These are phyloP conservation scores for Pterocarpus santalinus DNA, from an alignment of 306 rosid genomes.

Conservation along the genomic window DNA sequence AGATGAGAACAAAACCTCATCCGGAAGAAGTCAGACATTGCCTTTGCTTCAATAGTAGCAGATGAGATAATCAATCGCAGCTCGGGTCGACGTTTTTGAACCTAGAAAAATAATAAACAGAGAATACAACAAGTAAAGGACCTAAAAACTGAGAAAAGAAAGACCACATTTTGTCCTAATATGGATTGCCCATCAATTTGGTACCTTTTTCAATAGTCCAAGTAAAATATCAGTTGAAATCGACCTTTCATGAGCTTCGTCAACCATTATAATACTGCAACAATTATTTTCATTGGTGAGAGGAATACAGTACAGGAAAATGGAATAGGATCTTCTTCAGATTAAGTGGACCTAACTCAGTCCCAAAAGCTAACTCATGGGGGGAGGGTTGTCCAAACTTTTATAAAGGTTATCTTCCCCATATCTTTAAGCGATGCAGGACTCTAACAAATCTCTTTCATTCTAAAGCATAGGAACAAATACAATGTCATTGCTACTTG, in stretches of 20 bases:
- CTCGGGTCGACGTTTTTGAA: conserved; percentile 88
- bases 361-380: too few relatives aligned
- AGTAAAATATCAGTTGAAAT: conserved; percentile 91
- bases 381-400: too few relatives aligned
- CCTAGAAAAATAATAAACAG: conserved; percentile 57
- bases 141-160: background rate
- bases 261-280: conserved; percentile 88
- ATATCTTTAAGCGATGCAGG: too few relatives aligned
- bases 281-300: conserved; percentile 26
- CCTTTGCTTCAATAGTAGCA: conserved; percentile 95
- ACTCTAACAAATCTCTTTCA: background rate
- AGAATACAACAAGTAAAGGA: conserved; percentile 10
- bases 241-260: conserved; percentile 98
- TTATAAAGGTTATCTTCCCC: too few relatives aligned
- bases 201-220: conserved; percentile 94
- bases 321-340: conserved; percentile 13
- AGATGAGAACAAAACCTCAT: conserved; percentile 62
- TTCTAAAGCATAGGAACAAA: conserved; percentile 11
- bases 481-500: background rate
- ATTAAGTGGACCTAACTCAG: too few relatives aligned
- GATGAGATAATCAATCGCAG: conserved; percentile 88
- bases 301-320: conserved; percentile 15
- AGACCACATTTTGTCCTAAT: background rate
- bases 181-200: background rate
- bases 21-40: conserved; percentile 79